Base-by-base conservation (phyloP, 139 green algal species). In the Chlorella sp. region DNA sequence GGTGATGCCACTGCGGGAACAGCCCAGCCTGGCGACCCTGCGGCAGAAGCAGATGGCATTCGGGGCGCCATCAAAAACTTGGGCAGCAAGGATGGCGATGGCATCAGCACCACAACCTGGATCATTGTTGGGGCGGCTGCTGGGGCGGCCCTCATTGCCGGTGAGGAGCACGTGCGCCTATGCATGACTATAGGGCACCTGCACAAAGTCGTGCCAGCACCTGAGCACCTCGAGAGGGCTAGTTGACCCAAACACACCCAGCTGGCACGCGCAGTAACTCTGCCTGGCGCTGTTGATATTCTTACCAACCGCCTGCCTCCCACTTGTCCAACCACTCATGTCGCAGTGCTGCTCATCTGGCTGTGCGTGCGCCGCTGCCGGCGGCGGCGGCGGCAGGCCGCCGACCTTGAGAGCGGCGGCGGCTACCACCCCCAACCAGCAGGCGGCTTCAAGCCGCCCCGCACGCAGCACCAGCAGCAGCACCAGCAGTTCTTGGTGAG, bases 401-500 rank as follows among this genome's bases (percentile, higher is more conserved):
- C 17, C 0, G 72, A 79, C 72, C n/a, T 41, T 6, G 72, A 79
- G 72, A 9, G 28, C 6, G 72, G 72, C 16, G n/a, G n/a, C n/a
- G n/a, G n/a, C n/a, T n/a, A n/a, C n/a, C n/a, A n/a, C n/a, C n/a
- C n/a, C n/a, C n/a, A n/a, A n/a, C n/a, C n/a, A n/a, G n/a, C n/a
- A n/a, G n/a, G n/a, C n/a, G 36, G 36, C 32, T 26, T 11, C 28
- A 11, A 51, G 2, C 44, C 44, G 15, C 44, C 17, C 44, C 65
- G 21, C 5, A n/a, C 44, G 44, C 72, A 79, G 44, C 72, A 78
- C 41, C 71, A 64, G 44, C 13, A 11, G 65, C 30, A 79, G 44
- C 72, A 79, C n/a, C 47, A 63, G 71, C 71, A 79, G n/a, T 79
- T 79, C n/a, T 20, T 79, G 20, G 72, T 79, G 4, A 39, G 44